Conservation (phyloP, 768 basidiomycete species). For the Russula dissimulans region DNA sequence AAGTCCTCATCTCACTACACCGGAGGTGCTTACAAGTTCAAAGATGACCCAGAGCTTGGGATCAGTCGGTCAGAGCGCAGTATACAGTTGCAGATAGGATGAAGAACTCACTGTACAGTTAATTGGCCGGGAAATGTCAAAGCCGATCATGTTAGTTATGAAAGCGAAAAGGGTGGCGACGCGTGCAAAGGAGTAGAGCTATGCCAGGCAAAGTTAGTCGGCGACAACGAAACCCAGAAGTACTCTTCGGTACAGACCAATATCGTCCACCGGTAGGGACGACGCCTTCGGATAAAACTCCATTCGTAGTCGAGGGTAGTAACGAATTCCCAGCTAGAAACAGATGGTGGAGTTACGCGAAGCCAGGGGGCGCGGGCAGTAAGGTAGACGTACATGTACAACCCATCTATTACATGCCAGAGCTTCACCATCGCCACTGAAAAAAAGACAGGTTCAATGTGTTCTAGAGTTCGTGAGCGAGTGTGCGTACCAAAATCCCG, state of each 20-base stretch:
- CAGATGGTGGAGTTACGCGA: not conserved
- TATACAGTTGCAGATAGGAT: not conserved
- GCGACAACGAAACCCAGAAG: not conserved
- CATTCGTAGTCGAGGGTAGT: no score
- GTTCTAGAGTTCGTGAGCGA: no score
- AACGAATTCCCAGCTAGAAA: not conserved
- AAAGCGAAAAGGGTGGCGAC: not conserved
- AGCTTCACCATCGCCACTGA: not conserved
- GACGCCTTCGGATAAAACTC: not conserved
- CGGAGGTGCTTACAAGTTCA: not conserved
- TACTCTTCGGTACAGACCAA: not conserved
- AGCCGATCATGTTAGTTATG: not conserved
- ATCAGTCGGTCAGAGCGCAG: not conserved
- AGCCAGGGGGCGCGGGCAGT: not conserved
- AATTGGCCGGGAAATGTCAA: not conserved
- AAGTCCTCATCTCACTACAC: not conserved
- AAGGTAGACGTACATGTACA: not conserved
- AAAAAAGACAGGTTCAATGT: not conserved
- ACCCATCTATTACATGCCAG: not conserved
- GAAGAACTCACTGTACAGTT: constrained; percentile 3
- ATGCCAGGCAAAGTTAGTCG: not conserved
- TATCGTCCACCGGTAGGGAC: not conserved
- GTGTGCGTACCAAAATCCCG: not conserved
- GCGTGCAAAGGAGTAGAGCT: constrained; percentile 8
- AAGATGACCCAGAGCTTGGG: not conserved